Conservation (phyloP, 2,329 filamentous ascomycete species). For the Claviceps humidiphila region DNA sequence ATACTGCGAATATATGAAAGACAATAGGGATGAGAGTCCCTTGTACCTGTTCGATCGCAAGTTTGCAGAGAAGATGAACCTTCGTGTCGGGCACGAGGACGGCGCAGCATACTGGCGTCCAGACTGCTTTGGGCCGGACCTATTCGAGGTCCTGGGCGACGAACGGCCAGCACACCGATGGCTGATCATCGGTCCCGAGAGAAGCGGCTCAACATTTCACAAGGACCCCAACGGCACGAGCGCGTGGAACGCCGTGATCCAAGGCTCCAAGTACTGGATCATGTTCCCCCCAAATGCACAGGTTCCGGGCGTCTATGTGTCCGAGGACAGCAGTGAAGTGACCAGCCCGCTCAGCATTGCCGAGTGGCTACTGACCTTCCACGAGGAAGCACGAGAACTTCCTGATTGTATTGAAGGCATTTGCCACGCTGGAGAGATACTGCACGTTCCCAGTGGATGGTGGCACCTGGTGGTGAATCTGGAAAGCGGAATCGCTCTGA, state of each 20-base stretch:
- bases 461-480: conserved; percentile 94
- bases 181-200: conserved; percentile 79
- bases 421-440: conserved; percentile 69
- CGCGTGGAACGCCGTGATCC: conserved; percentile 89
- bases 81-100: conserved; percentile 44
- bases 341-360: conserved; percentile 89
- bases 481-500: conserved; percentile 72
- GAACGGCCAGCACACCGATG: conserved; percentile 80
- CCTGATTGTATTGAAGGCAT: conserved; percentile 76
- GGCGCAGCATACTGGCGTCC: conserved; percentile 61
- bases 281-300: conserved; percentile 77
- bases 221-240: conserved; percentile 64
- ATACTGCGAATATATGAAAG: conserved; percentile 70
- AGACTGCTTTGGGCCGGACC: conserved; percentile 71
- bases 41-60: conserved; percentile 82
- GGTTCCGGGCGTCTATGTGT: conserved; percentile 84
- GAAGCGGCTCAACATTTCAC: conserved; percentile 89
- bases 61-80: conserved; percentile 75
- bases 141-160: conserved; percentile 65
- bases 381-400: conserved; percentile 62
- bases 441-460: conserved; percentile 91
- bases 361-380: conserved; percentile 90
- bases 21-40: conserved; percentile 73
- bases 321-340: conserved; percentile 79
- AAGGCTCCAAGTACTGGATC: conserved; percentile 93